phyloP scores from a whole-genome alignment of 2,329 filamentous ascomycete genomes.

The Neoascochyta sp. region DNA sequence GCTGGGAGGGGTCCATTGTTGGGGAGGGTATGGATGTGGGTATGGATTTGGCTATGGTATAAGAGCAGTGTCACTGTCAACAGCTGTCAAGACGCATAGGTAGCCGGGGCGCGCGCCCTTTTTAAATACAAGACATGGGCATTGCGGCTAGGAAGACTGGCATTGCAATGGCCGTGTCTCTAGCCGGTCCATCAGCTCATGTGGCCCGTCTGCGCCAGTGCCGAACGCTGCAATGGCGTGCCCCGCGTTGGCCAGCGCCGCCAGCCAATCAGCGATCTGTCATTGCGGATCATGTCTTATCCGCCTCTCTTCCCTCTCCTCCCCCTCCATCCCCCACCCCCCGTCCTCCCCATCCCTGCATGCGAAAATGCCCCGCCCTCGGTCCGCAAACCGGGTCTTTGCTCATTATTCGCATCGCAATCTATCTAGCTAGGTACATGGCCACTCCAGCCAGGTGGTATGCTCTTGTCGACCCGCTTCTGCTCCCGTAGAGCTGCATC shows the following conservation, averaged over 20 bases:
- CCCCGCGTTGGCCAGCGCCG: constrained; percentile 15
- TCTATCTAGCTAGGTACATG: too few species aligned
- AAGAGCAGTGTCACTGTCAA: too few species aligned
- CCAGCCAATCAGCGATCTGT: constrained; percentile 56
- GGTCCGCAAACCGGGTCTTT: too few species aligned
- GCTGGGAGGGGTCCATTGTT: constrained; percentile 7
- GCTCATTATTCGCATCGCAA: too few species aligned
- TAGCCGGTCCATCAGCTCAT: constrained; percentile 21
- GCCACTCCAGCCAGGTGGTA: too few species aligned
- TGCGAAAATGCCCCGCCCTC: constrained; percentile 28
- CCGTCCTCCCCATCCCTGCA: neutral
- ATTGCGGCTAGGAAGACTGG: too few species aligned
- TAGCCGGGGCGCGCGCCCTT: too few species aligned
- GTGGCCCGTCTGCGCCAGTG: constrained; percentile 13
- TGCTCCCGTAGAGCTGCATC: too few species aligned
- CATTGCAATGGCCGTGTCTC: constrained; percentile 20
- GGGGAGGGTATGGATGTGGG: constrained; percentile 1
- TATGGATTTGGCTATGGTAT: constrained; percentile 1
- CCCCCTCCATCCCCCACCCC: too few species aligned
- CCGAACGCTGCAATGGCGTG: constrained; percentile 15
- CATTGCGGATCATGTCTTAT: constrained; percentile 23
- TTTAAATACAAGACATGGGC: too few species aligned
- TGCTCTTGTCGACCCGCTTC: too few species aligned
- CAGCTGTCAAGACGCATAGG: too few species aligned
- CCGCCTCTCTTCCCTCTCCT: constrained; percentile 25